Evolutionary conservation across 83 land plant genomes (phyloP).

Genomic region (Larix sibirica): DNA sequence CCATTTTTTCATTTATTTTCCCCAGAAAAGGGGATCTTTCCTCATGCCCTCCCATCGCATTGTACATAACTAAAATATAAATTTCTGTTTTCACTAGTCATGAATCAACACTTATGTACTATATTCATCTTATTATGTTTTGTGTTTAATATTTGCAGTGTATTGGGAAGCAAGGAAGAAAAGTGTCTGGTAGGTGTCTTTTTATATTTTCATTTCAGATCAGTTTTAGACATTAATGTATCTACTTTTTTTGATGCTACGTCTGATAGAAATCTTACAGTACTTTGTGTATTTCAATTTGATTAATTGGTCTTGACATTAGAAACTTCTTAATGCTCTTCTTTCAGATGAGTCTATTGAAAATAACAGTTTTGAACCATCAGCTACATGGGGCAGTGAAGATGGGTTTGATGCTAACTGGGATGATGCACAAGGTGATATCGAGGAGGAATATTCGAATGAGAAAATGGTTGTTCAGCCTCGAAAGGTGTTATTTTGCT

Average conservation of each 20-base stretch:
- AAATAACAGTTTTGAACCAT: background rate
- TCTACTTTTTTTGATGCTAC: background rate
- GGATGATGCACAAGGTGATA: conserved; percentile 54
- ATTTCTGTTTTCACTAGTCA: background rate
- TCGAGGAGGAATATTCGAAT: conserved; percentile 58
- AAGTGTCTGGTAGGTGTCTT: background rate
- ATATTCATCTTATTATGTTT: background rate
- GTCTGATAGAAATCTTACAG: background rate
- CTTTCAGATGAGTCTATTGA: conserved; percentile 11
- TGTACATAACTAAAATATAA: background rate
- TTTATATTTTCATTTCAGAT: background rate
- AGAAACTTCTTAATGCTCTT: background rate
- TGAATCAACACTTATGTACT: background rate
- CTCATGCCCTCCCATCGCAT: no score
- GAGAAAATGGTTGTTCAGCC: conserved; percentile 67
- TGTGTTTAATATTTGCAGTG: conserved; percentile 48
- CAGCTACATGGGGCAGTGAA: conserved; percentile 51
- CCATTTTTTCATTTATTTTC: conserved; percentile 44
- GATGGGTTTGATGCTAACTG: conserved; percentile 32
- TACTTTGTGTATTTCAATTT: background rate
- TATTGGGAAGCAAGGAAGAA: conserved; percentile 49
- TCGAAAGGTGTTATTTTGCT: conserved; percentile 58
- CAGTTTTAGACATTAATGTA: background rate
- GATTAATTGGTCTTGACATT: background rate
- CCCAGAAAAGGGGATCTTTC: background rate